Evolutionary conservation across 2,329 filamentous ascomycete genomes (phyloP).

Genomic region (Penicillium occitanis): DNA sequence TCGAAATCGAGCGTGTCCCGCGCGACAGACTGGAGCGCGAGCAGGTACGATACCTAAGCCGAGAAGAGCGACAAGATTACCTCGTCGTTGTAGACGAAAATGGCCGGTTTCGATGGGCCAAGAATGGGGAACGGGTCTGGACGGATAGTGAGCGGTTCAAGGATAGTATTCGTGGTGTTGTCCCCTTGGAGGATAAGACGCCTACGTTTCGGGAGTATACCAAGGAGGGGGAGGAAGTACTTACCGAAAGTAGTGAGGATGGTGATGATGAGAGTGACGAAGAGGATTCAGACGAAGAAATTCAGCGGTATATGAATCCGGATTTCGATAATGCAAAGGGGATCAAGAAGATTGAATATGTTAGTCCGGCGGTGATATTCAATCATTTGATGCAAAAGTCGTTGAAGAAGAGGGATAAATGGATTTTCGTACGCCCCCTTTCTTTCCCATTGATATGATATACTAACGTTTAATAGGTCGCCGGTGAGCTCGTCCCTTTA

Average conservation of each 20-base stretch:
- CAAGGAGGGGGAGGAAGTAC: constrained; percentile 26
- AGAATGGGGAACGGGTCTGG: constrained; percentile 74
- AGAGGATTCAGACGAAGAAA: constrained; percentile 56
- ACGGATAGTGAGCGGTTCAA: constrained; percentile 68
- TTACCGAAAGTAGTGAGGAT: constrained; percentile 22
- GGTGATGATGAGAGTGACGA: constrained; percentile 22
- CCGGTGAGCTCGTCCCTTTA: constrained; percentile 16
- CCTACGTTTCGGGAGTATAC: constrained; percentile 52
- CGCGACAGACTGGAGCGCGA: constrained; percentile 73
- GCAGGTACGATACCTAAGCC: constrained; percentile 77
- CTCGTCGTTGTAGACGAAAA: constrained; percentile 72
- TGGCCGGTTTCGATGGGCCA: constrained; percentile 81
- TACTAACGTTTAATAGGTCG: constrained; percentile 16
- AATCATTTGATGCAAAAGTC: constrained; percentile 72
- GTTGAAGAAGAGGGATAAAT: constrained; percentile 80
- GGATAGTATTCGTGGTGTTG: constrained; percentile 76
- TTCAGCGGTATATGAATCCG: constrained; percentile 65
- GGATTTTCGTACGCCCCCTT: constrained; percentile 71
- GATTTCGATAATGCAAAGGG: constrained; percentile 63
- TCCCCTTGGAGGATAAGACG: constrained; percentile 60
- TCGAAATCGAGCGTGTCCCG: constrained; percentile 71
- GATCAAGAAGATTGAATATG: constrained; percentile 61
- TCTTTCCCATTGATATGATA: background rate
- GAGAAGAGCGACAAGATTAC: constrained; percentile 79
- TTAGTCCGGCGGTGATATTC: constrained; percentile 70